A percentile compares a stretch with the other conserved stretches of the same genome.
Evolutionary conservation across 192 early-diverging fungal genomes (phyloP).

Genomic region (Globomyces pollinis-pini): DNA sequence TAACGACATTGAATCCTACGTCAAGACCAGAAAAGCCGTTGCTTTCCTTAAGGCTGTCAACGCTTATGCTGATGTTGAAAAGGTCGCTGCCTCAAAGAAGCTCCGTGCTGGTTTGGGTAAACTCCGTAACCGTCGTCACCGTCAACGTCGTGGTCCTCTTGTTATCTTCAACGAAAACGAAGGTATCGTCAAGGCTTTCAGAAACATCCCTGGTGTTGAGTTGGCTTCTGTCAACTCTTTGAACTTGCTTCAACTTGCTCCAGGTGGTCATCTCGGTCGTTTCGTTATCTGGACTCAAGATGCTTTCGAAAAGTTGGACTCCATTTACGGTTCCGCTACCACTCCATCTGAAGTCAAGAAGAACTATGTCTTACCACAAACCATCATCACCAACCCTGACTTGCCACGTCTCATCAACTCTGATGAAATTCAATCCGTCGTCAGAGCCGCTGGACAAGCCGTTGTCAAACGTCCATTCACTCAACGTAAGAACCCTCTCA

Average conservation of each 20-base stretch:
- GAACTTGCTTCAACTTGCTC: slow-evolving; percentile 97
- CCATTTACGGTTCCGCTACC: slow-evolving; percentile 83
- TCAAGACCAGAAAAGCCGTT: slow-evolving; percentile 91
- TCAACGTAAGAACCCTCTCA: slow-evolving; percentile 99
- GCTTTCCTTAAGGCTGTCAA: slow-evolving; percentile 82
- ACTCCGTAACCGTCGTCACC: slow-evolving; percentile 92
- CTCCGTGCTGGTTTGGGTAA: slow-evolving; percentile 96
- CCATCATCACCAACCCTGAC: slow-evolving; percentile 91
- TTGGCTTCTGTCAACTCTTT: slow-evolving; percentile 76
- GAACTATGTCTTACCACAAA: slow-evolving; percentile 79
- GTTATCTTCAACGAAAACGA: slow-evolving; percentile 92
- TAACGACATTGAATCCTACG: slow-evolving; percentile 70
- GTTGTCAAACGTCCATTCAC: slow-evolving; percentile 84
- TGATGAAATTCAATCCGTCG: slow-evolving; percentile 90
- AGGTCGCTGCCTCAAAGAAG: slow-evolving; percentile 91
- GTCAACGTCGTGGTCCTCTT: slow-evolving; percentile 92
- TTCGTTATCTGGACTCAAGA: slow-evolving; percentile 98
- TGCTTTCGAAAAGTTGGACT: slow-evolving; percentile 87
- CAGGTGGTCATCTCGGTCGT: slow-evolving; percentile 97
- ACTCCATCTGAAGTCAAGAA: slow-evolving; percentile 77
- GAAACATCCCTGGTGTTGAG: slow-evolving; percentile 98
- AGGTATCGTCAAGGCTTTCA: slow-evolving; percentile 90
- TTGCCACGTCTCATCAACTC: slow-evolving; percentile 93
- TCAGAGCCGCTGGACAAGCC: slow-evolving; percentile 73
- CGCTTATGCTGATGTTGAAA: slow-evolving; percentile 91